Evolutionary conservation across 805 yeast species (phyloP).

Genomic region (Monosporozyma solicola): DNA sequence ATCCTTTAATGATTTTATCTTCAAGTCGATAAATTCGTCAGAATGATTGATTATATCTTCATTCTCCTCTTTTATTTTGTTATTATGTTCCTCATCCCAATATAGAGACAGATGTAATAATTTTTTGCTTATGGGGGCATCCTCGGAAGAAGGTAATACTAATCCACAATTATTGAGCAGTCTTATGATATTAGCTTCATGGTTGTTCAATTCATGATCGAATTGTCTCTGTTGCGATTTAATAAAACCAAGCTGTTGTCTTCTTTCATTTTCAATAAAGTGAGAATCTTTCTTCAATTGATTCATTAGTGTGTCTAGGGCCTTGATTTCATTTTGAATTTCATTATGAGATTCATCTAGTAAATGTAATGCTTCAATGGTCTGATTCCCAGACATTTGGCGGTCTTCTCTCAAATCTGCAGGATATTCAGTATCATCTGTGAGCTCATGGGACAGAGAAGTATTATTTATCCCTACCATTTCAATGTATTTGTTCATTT

Average conservation of each 20-base stretch:
- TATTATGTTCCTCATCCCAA: not conserved
- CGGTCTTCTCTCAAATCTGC: not conserved
- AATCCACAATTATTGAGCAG: slow-evolving; percentile 2
- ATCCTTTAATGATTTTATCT: slow-evolving; percentile 15
- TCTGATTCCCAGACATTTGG: not conserved
- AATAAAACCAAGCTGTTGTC: slow-evolving; percentile 9
- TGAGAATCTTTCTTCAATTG: slow-evolving; percentile 18
- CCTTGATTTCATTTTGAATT: slow-evolving; percentile 12
- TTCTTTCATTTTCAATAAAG: slow-evolving; percentile 19
- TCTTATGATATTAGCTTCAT: slow-evolving; percentile 9
- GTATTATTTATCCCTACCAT: slow-evolving; percentile 20
- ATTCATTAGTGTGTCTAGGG: slow-evolving; percentile 15
- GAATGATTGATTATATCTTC: slow-evolving; percentile 15
- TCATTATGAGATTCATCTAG: slow-evolving; percentile 7
- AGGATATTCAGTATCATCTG: not conserved
- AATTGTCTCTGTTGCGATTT: slow-evolving; percentile 9
- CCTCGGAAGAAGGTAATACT: slow-evolving; percentile 2
- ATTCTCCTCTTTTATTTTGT: slow-evolving; percentile 7
- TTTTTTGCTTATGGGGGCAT: slow-evolving; percentile 5
- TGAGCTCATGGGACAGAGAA: slow-evolving; percentile 7
- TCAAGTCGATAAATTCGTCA: slow-evolving; percentile 19
- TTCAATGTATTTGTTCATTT: slow-evolving; percentile 19
- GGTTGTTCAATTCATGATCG: slow-evolving; percentile 8
- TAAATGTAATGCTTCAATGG: slow-evolving; percentile 6
- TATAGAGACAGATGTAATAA: slow-evolving; percentile 9